phyloP scores from a whole-genome alignment of 768 basidiomycete species.

The Leccinum subtestaceum region DNA sequence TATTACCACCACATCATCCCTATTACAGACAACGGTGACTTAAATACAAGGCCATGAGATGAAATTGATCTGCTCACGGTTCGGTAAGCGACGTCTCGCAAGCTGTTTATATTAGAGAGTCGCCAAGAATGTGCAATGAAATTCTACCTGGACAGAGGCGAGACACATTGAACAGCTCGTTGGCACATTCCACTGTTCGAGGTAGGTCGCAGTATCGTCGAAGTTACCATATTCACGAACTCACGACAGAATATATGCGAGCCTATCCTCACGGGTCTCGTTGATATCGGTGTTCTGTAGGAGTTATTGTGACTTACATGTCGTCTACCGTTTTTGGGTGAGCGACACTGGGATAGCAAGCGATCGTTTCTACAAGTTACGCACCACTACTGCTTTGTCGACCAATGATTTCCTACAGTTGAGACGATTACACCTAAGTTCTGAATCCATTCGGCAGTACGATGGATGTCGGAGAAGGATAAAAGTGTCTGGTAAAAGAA shows the following conservation, averaged over 20 bases:
- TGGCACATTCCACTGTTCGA: constrained; percentile 73
- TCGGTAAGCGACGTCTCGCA: constrained; percentile 80
- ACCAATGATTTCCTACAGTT: constrained; percentile 64
- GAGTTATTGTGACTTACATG: constrained; percentile 39
- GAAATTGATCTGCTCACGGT: constrained; percentile 48
- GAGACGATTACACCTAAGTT: constrained; percentile 76
- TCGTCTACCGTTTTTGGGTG: constrained; percentile 39
- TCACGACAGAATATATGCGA: constrained; percentile 85
- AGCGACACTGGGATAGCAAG: neutral
- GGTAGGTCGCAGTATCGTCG: neutral
- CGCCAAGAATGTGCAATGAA: neutral
- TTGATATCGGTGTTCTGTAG: neutral
- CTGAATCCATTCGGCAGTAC: constrained; percentile 56
- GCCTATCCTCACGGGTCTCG: constrained; percentile 40
- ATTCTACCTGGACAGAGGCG: constrained; percentile 71
- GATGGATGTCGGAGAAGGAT: neutral
- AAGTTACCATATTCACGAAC: constrained; percentile 1
- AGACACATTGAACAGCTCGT: constrained; percentile 74
- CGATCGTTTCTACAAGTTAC: constrained; percentile 29
- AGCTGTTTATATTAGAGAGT: constrained; percentile 41
- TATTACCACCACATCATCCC: constrained; percentile 59
- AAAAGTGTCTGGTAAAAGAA: neutral
- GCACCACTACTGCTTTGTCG: constrained; percentile 84
- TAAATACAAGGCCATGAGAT: neutral
- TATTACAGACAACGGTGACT: constrained; percentile 1